Conservation (phyloP, 768 basidiomycete genomes). For the Wakefieldia striispora region DNA sequence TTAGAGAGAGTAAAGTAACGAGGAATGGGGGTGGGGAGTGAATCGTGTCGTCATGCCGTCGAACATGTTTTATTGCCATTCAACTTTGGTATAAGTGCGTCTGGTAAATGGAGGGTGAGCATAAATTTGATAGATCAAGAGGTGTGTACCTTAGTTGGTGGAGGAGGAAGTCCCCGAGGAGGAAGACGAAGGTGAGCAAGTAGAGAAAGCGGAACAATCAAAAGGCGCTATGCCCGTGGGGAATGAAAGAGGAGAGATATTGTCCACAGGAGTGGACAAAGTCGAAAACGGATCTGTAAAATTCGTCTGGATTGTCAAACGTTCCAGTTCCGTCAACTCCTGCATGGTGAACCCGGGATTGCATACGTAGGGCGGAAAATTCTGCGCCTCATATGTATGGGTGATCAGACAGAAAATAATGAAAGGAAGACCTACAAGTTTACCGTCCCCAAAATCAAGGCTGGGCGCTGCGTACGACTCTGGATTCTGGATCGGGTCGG, state of each 20-base stretch:
- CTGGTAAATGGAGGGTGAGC: too few relatives aligned
- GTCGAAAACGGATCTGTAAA: slow-evolving; percentile 28
- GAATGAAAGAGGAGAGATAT: neutral
- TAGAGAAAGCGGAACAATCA: slow-evolving; percentile 12
- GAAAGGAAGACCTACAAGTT: slow-evolving; percentile 13
- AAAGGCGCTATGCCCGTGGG: slow-evolving; percentile 19
- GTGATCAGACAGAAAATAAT: neutral
- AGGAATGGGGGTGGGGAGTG: too few relatives aligned
- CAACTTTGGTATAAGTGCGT: too few relatives aligned
- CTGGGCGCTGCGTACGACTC: neutral
- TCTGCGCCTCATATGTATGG: slow-evolving; percentile 3
- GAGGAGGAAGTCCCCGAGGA: slow-evolving; percentile 6
- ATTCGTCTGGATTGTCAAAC: slow-evolving; percentile 11
- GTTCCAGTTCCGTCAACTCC: slow-evolving; percentile 18
- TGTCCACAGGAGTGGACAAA: neutral
- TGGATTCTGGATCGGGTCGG: neutral
- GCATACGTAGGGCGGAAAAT: neutral
- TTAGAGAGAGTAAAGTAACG: too few relatives aligned
- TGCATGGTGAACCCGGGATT: slow-evolving; percentile 5
- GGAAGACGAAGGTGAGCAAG: slow-evolving; percentile 11
- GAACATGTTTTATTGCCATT: too few relatives aligned
- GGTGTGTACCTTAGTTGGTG: neutral
- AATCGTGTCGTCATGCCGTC: too few relatives aligned
- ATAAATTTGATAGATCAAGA: too few relatives aligned
- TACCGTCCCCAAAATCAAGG: slow-evolving; percentile 7